Base-by-base conservation (phyloP, 257 asterid genomes). In the Solanum microdontum region DNA sequence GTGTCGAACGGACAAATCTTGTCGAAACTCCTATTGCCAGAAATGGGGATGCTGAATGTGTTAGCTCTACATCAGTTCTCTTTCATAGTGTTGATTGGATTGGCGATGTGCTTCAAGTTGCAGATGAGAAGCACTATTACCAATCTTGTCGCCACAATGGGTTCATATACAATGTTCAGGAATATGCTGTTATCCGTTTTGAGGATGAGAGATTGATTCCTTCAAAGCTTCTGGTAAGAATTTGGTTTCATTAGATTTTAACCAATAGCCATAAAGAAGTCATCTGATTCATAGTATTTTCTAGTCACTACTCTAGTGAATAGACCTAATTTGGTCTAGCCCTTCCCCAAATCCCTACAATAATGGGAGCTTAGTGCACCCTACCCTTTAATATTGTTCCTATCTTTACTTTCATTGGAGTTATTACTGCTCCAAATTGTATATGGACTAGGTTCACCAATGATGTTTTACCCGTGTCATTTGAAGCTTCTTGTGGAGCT, bases 141-240 rank as follows among this genome's bases (percentile, higher is more conserved):
- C 86, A 93, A 33, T 92, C 98, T 82, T 94, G 98, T 93, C 73
- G 91, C 91, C 86, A 92, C 87, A 92, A 90, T 82, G 98, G 98
- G 84, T 90, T 92, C 90, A 86, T 88, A 82, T 94, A 93, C 86
- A 94, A 92, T 86, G 88, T 86, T 32, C 90, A 66, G 88, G 98
- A 94, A 84, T 92, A 97, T 87, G 95, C 90, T 88, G 95, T 93
- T 88, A 86, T 94, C 90, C 95, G 91, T 84, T 90, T 86, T 90
- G 90, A 87, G 89, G 91, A 91, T 80, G 93, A 87, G 88, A 94
- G 90, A 90, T 87, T 91, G 86, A 84, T 92, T 87, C 99, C 99
- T 76, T 93, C 98, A 32, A 94, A 93, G 90, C 91, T 97, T 88
- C 98, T 93, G 98, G 99, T 95, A 84, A 92, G 91, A 86, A 90